phyloP scores from a whole-genome alignment of 345 rosid species.

The Viola odorata region DNA sequence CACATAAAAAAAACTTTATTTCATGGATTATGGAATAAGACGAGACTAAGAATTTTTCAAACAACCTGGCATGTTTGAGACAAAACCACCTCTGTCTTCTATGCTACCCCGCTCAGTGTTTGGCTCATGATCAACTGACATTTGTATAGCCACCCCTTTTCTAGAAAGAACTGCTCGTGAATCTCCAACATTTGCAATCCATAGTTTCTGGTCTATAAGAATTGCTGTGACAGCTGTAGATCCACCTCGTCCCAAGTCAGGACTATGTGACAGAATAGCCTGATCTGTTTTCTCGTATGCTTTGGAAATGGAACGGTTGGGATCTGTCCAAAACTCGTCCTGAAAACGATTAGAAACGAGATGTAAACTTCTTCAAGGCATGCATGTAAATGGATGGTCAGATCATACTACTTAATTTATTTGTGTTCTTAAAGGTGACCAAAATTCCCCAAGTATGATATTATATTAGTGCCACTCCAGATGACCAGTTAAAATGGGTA shows the following conservation, averaged over 20 bases:
- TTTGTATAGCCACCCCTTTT: constrained; percentile 60
- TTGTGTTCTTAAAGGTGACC: too few species aligned
- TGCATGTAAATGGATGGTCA: too few species aligned
- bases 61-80: constrained; percentile 78
- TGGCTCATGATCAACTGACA: constrained; percentile 87
- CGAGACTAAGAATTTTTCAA: neutral
- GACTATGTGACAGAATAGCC: constrained; percentile 47
- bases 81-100: constrained; percentile 79
- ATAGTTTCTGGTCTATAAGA: constrained; percentile 56
- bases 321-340: constrained; percentile 70
- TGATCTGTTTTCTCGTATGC: constrained; percentile 67
- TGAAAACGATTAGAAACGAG: constrained; percentile 22
- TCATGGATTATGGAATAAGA: neutral
- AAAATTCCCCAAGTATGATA: too few species aligned
- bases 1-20: neutral
- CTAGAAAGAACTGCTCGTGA: constrained; percentile 74
- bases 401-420: too few species aligned
- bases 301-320: constrained; percentile 54
- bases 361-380: too few species aligned
- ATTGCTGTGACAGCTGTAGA: constrained; percentile 92
- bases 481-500: too few species aligned
- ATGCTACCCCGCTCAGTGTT: constrained; percentile 55
- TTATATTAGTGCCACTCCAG: too few species aligned
- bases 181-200: constrained; percentile 87
- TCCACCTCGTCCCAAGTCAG: constrained; percentile 74